A percentile compares a stretch with the other conserved stretches of the same genome.
phyloP scores from a whole-genome alignment of 257 asterid genomes.

The Ehretia macrophylla region DNA sequence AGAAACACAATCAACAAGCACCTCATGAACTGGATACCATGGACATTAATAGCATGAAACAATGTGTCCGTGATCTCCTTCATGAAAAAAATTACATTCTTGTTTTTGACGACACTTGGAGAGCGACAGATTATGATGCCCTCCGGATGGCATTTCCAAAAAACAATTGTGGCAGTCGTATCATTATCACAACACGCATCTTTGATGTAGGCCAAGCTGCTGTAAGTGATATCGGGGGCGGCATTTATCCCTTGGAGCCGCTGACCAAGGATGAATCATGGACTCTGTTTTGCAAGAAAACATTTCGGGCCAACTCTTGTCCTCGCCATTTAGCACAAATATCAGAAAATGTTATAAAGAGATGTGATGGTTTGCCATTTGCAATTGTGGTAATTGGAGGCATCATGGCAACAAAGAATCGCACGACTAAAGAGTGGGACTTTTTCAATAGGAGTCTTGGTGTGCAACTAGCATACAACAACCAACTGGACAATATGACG shows the following conservation, averaged over 20 bases:
- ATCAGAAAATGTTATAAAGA: neutral
- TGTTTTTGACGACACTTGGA: constrained; percentile 35
- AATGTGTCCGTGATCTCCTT: constrained; percentile 17
- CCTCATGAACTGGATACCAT: constrained; percentile 14
- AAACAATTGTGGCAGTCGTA: constrained; percentile 16
- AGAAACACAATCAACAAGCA: constrained; percentile 11
- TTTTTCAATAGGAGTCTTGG: too few species aligned
- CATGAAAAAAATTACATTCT: constrained; percentile 16
- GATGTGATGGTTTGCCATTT: neutral
- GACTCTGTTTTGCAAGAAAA: too few species aligned
- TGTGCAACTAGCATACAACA: too few species aligned
- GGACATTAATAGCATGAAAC: constrained; percentile 8
- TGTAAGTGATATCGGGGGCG: neutral
- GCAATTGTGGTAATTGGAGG: neutral
- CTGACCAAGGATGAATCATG: too few species aligned
- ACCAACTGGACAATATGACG: too few species aligned
- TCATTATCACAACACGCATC: constrained; percentile 16
- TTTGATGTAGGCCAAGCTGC: neutral
- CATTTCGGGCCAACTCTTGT: constrained; percentile 7
- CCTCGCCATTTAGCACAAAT: constrained; percentile 9
- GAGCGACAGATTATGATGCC: constrained; percentile 24
- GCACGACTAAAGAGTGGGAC: too few species aligned
- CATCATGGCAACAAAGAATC: too few species aligned
- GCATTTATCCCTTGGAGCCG: neutral
- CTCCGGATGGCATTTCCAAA: constrained; percentile 18